Percentiles rank a stretch among this genome's conserved stretches.
phyloP scores from a whole-genome alignment of 2,329 filamentous ascomycete genomes.

The Huntiella bhutanensis region DNA sequence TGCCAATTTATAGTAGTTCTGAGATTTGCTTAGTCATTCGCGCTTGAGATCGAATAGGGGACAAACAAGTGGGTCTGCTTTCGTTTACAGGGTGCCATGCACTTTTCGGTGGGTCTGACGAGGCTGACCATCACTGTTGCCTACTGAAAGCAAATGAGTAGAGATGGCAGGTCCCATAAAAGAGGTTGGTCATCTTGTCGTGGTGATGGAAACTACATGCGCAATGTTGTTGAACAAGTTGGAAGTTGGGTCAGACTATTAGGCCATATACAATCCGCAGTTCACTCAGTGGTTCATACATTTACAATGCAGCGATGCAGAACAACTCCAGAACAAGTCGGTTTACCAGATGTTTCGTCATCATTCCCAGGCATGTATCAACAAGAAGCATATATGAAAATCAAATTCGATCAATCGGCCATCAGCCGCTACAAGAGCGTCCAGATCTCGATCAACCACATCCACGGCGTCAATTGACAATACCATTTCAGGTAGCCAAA shows the following conservation, averaged over 20 bases:
- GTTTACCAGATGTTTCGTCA: slow-evolving; percentile 12
- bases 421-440: not conserved
- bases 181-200: too few species aligned
- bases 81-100: too few species aligned
- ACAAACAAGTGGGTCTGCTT: not conserved
- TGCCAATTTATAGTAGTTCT: slow-evolving; percentile 19
- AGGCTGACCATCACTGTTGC: too few species aligned
- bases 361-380: slow-evolving; percentile 3
- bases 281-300: slow-evolving; percentile 5
- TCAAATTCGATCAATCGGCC: not conserved
- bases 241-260: slow-evolving; percentile 4
- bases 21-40: too few species aligned
- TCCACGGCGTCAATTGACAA: not conserved
- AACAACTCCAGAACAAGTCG: slow-evolving; percentile 10
- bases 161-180: too few species aligned
- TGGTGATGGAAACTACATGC: not conserved
- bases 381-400: not conserved
- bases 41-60: not conserved
- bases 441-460: not conserved
- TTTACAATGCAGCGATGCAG: not conserved
- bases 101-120: too few species aligned
- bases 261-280: slow-evolving; percentile 9
- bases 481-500: not conserved
- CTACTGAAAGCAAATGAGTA: too few species aligned
- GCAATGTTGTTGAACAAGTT: not conserved